Evolutionary conservation across 2,329 filamentous ascomycete genomes (phyloP), one percentile per base, ranked within the genome.

Genomic region (Aspergillus sp.): DNA sequence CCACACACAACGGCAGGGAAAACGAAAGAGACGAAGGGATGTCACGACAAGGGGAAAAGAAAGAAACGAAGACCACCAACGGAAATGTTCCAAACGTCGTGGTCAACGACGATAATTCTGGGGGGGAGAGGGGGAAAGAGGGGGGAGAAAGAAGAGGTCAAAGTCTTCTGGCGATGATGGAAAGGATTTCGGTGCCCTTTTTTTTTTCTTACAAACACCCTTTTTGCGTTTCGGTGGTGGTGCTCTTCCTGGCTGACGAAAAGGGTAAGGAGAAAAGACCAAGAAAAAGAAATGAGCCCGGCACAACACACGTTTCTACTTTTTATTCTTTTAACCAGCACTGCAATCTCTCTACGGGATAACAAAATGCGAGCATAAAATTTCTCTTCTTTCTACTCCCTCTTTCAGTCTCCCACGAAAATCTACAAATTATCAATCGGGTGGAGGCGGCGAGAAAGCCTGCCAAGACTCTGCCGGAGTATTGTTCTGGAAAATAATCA

Each of bases 31-130:
- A 63, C 59, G 48, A 60, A 52, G 55, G 60, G 55, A 62, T 59
- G 57, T 51, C 49, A 56, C 50, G 48, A 50, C 50, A 60, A 53
- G 52, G 57, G 52, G 54, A 38, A 51, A 59, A 54, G 55, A 60
- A 52, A 59, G 59, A 63, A 54, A 52, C 46, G 52, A 64, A 66
- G 62, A 69, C 66, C 66, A 68, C 66, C 54, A 57, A 57, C 54
- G 54, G 58, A 52, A 54, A 55, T 56, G 57, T 49, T 60, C 47
- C 56, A 49, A 56, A 62, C 62, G 66, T 66, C 66, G 66, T 66
- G 66, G 61, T 63, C 62, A 64, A 64, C 66, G 66, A 68, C 66
- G 64, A 66, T 64, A 59, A 46, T 49, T 66, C 54, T 62, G 62
- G 65, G 60, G 65, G 23, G 17, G n/a, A 41, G 25, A 41, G 38